A percentile compares a stretch with the other conserved stretches of the same genome.
Conservation (phyloP, 768 basidiomycete genomes). For the Terana coerulea region DNA sequence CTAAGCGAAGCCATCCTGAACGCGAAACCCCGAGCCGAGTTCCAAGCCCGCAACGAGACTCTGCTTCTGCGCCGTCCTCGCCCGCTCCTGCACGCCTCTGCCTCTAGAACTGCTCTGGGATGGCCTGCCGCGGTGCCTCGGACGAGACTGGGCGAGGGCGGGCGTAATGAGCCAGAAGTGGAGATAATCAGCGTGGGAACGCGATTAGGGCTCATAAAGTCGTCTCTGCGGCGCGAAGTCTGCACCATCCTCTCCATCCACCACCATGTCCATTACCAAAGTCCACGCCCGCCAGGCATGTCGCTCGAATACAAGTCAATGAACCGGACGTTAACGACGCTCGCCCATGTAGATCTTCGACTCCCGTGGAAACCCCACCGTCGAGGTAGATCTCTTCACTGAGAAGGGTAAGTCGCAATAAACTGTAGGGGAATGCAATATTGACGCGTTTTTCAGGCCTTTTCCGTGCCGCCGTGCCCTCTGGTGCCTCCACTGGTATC, state of each 20-base stretch:
- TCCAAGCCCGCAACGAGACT: neutral
- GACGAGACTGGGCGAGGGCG: neutral
- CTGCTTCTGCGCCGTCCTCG: neutral
- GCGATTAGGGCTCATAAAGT: slow-evolving; percentile 16
- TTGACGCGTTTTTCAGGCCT: slow-evolving; percentile 51
- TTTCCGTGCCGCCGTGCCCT: slow-evolving; percentile 93
- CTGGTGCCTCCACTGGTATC: slow-evolving; percentile 96
- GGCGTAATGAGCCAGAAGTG: slow-evolving; percentile 11
- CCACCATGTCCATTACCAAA: slow-evolving; percentile 87
- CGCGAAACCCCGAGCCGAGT: neutral
- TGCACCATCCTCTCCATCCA: slow-evolving; percentile 18
- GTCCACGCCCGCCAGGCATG: slow-evolving; percentile 88
- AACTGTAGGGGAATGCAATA: neutral
- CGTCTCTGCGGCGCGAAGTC: slow-evolving; percentile 16
- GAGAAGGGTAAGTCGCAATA: slow-evolving; percentile 59
- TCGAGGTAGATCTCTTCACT: slow-evolving; percentile 90
- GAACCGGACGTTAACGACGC: neutral
- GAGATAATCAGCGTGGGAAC: slow-evolving; percentile 40
- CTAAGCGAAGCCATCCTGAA: neutral
- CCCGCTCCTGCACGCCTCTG: neutral
- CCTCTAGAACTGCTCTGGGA: too few relatives aligned
- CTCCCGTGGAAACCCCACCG: slow-evolving; percentile 97
- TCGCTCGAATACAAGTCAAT: slow-evolving; percentile 7
- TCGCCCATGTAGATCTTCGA: slow-evolving; percentile 81
- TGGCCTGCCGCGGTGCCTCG: too few relatives aligned